Evolutionary conservation across 441 rosid genomes (phyloP).

Genomic region (Breynia disticha): DNA sequence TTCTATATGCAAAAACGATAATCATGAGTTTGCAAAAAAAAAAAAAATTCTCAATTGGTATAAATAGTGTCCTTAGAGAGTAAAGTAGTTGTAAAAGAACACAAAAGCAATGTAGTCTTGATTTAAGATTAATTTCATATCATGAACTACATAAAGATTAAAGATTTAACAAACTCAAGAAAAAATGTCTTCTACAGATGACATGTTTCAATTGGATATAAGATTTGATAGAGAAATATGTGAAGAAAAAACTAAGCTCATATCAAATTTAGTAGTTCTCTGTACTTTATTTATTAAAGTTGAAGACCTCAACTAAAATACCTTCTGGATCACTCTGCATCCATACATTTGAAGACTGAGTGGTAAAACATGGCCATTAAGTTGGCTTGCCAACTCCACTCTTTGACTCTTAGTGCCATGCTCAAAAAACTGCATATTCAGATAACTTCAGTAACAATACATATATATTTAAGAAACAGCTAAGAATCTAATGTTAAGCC

Average conservation of each 20-base stretch:
- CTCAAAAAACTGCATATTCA: constrained; percentile 68
- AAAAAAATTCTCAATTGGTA: too few species aligned
- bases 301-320: constrained; percentile 14
- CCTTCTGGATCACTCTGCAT: constrained; percentile 98
- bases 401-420: constrained; percentile 77
- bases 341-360: constrained; percentile 97
- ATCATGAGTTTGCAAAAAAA: too few species aligned
- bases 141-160: too few species aligned
- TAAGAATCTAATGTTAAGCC: constrained; percentile 11
- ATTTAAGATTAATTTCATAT: too few species aligned
- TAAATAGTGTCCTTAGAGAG: too few species aligned
- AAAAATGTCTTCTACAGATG: neutral
- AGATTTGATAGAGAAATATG: neutral
- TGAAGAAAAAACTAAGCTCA: neutral
- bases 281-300: neutral
- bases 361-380: constrained; percentile 73
- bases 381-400: constrained; percentile 63
- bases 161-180: too few species aligned
- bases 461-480: neutral
- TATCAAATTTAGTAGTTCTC: neutral
- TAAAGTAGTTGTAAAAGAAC: too few species aligned
- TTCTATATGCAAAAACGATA: too few species aligned
- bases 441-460: constrained; percentile 15
- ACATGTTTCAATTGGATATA: neutral
- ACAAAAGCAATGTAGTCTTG: too few species aligned